Evolutionary conservation across 1,284 basidiomycete genomes (phyloP).

Genomic region (Rugosomyces carneus): DNA sequence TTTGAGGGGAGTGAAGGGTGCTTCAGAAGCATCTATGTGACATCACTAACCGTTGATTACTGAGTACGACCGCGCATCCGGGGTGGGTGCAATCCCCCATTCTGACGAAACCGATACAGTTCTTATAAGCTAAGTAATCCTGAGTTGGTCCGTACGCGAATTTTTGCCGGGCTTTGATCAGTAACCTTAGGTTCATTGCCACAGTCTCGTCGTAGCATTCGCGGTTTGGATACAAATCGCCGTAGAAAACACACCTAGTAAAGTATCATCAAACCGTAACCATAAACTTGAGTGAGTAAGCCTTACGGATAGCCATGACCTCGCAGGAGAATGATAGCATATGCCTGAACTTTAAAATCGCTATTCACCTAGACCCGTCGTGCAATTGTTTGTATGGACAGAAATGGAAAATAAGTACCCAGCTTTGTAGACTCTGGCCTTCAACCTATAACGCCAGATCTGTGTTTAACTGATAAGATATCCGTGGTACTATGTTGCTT

Average conservation of each 20-base stretch:
- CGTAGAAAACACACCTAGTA: constrained; percentile 83
- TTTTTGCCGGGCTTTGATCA: constrained; percentile 55
- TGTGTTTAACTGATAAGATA: background rate
- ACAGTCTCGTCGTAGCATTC: constrained; percentile 57
- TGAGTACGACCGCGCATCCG: constrained; percentile 66
- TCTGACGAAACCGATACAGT: constrained; percentile 73
- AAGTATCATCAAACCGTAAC: background rate
- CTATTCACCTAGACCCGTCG: constrained; percentile 54
- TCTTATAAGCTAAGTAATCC: constrained; percentile 53
- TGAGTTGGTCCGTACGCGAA: constrained; percentile 57
- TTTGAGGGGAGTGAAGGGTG: constrained; percentile 15
- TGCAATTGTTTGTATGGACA: background rate
- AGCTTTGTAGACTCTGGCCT: constrained; percentile 71
- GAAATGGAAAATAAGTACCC: constrained; percentile 41
- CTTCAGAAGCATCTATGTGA: constrained; percentile 2
- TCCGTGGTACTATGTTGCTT: constrained; percentile 15
- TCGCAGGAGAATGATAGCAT: constrained; percentile 83
- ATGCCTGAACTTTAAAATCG: constrained; percentile 74
- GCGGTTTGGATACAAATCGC: constrained; percentile 74
- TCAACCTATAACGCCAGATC: constrained; percentile 42
- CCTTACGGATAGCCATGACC: constrained; percentile 81
- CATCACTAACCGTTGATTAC: constrained; percentile 42
- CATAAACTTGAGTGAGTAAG: background rate
- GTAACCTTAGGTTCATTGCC: constrained; percentile 40
- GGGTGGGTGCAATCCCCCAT: constrained; percentile 42